Conservation (phyloP, 192 early-diverging fungal genomes). For the Coemansia sp. region DNA sequence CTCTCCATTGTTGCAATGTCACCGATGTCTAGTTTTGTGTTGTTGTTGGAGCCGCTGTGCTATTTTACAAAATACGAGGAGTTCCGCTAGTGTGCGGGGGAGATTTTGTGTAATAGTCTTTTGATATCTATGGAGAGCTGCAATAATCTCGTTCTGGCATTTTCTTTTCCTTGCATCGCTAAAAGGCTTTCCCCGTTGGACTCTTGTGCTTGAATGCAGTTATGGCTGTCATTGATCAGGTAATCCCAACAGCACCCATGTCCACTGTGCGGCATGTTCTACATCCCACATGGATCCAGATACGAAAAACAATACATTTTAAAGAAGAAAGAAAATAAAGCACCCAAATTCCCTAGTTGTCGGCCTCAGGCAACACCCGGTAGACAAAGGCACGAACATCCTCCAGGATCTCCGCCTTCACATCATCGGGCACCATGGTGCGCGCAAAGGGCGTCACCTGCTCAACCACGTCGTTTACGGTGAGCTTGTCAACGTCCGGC, state of each 20-base stretch:
- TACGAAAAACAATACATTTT: not conserved
- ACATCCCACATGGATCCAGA: not conserved
- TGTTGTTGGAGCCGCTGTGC: not conserved
- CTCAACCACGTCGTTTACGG: conserved; percentile 49
- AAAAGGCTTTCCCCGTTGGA: not conserved
- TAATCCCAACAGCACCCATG: too few relatives aligned
- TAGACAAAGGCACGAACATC: conserved; percentile 48
- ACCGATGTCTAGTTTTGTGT: not conserved
- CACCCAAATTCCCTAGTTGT: conserved; percentile 1
- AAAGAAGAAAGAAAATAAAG: conserved; percentile 6
- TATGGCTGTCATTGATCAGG: not conserved
- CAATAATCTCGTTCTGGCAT: not conserved
- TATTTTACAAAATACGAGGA: not conserved
- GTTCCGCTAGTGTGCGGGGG: too few relatives aligned
- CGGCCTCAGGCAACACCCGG: conserved; percentile 40
- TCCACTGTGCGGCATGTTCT: not conserved
- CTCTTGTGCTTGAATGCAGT: not conserved
- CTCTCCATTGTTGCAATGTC: not conserved
- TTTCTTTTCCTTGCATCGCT: not conserved
- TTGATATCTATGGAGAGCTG: not conserved
- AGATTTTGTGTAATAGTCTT: not conserved
- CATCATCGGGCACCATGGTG: conserved; percentile 39
- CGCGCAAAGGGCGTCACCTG: conserved; percentile 51
- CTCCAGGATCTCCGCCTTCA: conserved; percentile 50
- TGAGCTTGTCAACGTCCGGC: conserved; percentile 31